Conservation (phyloP, 2,329 filamentous ascomycete genomes). For the Pseudogymnoascus verrucosus region DNA sequence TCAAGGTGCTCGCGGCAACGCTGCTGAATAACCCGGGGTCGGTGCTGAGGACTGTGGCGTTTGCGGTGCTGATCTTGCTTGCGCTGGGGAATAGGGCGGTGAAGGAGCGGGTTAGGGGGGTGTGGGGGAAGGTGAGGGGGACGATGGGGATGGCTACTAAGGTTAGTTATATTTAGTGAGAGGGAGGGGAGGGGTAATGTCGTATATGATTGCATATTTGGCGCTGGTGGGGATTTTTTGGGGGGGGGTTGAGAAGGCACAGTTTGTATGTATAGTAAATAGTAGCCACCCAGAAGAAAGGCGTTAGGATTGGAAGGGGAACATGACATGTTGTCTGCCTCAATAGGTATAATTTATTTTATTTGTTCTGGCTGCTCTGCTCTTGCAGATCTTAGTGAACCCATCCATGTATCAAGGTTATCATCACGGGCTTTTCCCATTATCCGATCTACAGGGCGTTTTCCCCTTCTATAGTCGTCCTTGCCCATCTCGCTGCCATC, state of each 20-base stretch:
- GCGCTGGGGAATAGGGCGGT: constrained; percentile 69
- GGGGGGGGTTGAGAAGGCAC: not conserved
- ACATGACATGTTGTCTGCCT: not conserved
- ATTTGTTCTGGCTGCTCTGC: not conserved
- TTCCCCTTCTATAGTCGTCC: not conserved
- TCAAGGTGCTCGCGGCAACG: constrained; percentile 43
- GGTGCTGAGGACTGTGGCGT: constrained; percentile 60
- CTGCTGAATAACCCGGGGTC: constrained; percentile 50
- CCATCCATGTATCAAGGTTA: no score
- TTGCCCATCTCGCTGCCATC: not conserved
- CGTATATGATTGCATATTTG: not conserved
- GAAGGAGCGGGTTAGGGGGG: constrained; percentile 62
- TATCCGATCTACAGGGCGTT: not conserved
- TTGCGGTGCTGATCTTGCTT: constrained; percentile 69
- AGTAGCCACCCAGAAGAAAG: not conserved
- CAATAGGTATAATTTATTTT: not conserved
- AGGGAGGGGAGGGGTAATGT: not conserved
- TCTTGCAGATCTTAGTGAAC: not conserved
- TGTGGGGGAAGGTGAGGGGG: no score
- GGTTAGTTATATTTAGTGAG: constrained; percentile 77
- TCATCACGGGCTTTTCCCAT: not conserved
- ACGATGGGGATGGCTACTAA: constrained; percentile 96
- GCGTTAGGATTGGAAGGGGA: not conserved
- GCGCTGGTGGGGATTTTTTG: not conserved
- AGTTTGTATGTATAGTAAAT: constrained; percentile 2